phyloP scores from a whole-genome alignment of 2,329 filamentous ascomycete genomes.

The Claviceps purpurea region DNA sequence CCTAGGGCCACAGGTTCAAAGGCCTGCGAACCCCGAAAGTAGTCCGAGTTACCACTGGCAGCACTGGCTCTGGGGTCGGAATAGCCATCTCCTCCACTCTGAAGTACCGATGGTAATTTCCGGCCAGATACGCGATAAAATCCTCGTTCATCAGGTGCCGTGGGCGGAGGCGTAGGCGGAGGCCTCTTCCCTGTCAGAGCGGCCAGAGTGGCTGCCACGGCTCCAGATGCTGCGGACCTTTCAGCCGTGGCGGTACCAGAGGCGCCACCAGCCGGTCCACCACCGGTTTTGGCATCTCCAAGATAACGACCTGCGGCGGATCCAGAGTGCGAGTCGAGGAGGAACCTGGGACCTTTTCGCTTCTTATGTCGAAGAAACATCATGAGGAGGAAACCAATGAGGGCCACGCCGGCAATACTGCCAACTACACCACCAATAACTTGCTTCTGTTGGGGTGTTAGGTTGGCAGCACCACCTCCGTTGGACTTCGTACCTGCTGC shows the following conservation, averaged over 20 bases:
- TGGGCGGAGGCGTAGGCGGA: slow-evolving; percentile 17
- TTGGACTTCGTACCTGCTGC: background rate
- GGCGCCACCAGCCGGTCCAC: slow-evolving; percentile 5
- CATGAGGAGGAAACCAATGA: slow-evolving; percentile 40
- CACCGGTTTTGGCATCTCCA: slow-evolving; percentile 11
- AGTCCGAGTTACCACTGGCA: slow-evolving; percentile 37
- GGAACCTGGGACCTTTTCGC: slow-evolving; percentile 28
- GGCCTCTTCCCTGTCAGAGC: slow-evolving; percentile 29
- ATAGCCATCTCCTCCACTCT: slow-evolving; percentile 50
- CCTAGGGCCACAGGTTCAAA: slow-evolving; percentile 23
- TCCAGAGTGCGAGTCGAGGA: slow-evolving; percentile 26
- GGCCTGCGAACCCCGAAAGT: slow-evolving; percentile 38
- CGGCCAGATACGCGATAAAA: slow-evolving; percentile 54
- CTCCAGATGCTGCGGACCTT: slow-evolving; percentile 21
- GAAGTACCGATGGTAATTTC: slow-evolving; percentile 50
- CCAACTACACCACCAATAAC: slow-evolving; percentile 45
- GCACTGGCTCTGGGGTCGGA: slow-evolving; percentile 32
- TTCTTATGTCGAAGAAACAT: slow-evolving; percentile 44
- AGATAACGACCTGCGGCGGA: slow-evolving; percentile 7
- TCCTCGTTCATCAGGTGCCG: slow-evolving; percentile 33
- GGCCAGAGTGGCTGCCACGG: slow-evolving; percentile 36
- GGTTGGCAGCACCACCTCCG: slow-evolving; percentile 9
- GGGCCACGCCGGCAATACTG: slow-evolving; percentile 42
- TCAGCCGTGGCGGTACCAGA: slow-evolving; percentile 29
- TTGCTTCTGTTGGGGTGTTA: slow-evolving; percentile 22